Evolutionary conservation across 2,329 filamentous ascomycete species (phyloP), one percentile per base, ranked within the genome.

Genomic region (Cercospora brassicicola): DNA sequence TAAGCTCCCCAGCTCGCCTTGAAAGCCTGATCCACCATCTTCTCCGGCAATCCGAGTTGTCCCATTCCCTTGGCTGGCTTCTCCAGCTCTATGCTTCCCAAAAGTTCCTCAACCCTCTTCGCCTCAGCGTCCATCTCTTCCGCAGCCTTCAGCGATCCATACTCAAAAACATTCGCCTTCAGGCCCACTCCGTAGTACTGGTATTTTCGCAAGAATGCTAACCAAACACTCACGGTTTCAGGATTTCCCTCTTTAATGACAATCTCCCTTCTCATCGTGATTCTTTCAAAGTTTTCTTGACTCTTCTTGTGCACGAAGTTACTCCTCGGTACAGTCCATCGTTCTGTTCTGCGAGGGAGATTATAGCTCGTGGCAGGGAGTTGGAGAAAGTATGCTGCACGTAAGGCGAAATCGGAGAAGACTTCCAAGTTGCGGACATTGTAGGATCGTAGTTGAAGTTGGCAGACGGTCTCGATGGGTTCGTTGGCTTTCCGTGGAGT

Each of bases 121-220:
- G 51, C 51, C 51, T 64, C 62, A 15, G 55, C 36, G 8, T 76
- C 73, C 23, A 75, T 77, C 72, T 79, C 74, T 45, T 70, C 70
- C 53, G 80, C 78, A 76, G 80, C 71, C 39, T 78, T 76, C 61
- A 80, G 48, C 66, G 87, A 86, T 76, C 91, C 89, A 80, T 92
- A 94, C 78, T 97, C 92, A 89, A 91, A 99, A 60, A 98, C 87
- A 79, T 99, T 97, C 63, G 95, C 95, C 86, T 99, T 99, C 93
- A 99, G 96, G 75, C 95, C 95, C 48, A 98, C 90, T n/a, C 95
- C 95, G 73, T 96, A 92, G 79, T 95, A 96, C 51, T 93, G 92
- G 78, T 97, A 91, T 81, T 96, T 96, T 77, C 91, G 88, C 77
- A 99, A 80, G 78, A 96, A 98, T 0, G 93, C 93, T 67, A 99